phyloP scores from a whole-genome alignment of 129 eudicot genomes.

The Tagetes erecta region DNA sequence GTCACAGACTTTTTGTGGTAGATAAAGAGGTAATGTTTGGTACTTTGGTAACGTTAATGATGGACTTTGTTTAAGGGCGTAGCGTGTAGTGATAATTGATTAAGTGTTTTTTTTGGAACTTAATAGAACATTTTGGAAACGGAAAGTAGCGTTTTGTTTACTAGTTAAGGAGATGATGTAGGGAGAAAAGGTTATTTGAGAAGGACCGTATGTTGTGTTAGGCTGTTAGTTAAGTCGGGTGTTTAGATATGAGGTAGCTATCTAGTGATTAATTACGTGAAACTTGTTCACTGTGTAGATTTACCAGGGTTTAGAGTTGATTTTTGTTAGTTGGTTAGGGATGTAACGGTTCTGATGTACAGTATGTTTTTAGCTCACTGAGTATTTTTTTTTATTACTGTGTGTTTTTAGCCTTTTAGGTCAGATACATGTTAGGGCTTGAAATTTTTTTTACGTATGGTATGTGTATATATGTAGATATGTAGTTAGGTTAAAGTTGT shows the following conservation, averaged over 20 bases:
- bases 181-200: background rate
- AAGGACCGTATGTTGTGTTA: background rate
- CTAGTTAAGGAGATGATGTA: background rate
- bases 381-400: background rate
- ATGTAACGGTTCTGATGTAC: background rate
- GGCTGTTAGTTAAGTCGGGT: background rate
- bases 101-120: background rate
- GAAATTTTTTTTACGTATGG: background rate
- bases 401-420: background rate
- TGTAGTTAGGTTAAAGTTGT: background rate
- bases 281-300: background rate
- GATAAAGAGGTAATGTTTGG: background rate
- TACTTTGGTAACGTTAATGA: constrained; percentile 7
- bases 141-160: background rate
- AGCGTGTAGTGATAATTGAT: background rate
- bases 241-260: background rate
- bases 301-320: constrained; percentile 5
- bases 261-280: background rate
- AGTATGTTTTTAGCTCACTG: background rate
- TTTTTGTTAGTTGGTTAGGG: background rate
- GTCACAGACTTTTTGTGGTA: background rate
- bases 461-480: too few relatives aligned
- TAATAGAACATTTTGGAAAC: constrained; percentile 9
- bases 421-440: background rate
- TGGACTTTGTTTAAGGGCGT: background rate